These are phyloP conservation scores for Stephania cephalantha DNA, from an alignment of 164 flowering plant species.

Conservation along the genomic window DNA sequence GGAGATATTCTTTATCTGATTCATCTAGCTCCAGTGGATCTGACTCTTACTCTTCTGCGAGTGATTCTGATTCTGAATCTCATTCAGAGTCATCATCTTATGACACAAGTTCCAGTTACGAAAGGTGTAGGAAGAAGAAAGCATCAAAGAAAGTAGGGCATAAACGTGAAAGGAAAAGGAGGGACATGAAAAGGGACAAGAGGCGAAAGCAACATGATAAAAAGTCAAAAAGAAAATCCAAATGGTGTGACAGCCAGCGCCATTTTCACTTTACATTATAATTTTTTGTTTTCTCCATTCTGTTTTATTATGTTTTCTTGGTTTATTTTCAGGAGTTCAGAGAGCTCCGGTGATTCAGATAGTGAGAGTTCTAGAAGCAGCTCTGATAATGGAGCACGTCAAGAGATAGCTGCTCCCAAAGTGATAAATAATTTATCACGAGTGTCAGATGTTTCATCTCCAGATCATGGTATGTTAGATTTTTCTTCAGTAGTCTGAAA, in stretches of 20 bases:
- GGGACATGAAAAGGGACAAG: constrained; percentile 56
- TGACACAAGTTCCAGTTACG: constrained; percentile 72
- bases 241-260: constrained; percentile 44
- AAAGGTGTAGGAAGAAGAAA: constrained; percentile 67
- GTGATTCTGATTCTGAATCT: constrained; percentile 28
- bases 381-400: constrained; percentile 39
- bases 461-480: constrained; percentile 18
- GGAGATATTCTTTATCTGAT: constrained; percentile 72
- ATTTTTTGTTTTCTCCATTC: not conserved
- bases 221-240: constrained; percentile 65
- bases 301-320: not conserved
- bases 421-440: constrained; percentile 20
- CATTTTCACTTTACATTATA: not conserved
- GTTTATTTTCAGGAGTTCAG: constrained; percentile 38
- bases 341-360: constrained; percentile 46
- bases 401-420: constrained; percentile 29
- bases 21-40: constrained; percentile 65
- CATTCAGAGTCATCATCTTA: constrained; percentile 51
- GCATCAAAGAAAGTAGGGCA: constrained; percentile 59
- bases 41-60: constrained; percentile 31
- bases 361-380: constrained; percentile 40
- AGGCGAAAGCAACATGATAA: constrained; percentile 61
- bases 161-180: constrained; percentile 51
- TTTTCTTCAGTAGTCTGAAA: constrained; percentile 2
- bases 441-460: constrained; percentile 16